phyloP scores from a whole-genome alignment of 2,329 filamentous ascomycete species.

The Neoarthrinium moseri region DNA sequence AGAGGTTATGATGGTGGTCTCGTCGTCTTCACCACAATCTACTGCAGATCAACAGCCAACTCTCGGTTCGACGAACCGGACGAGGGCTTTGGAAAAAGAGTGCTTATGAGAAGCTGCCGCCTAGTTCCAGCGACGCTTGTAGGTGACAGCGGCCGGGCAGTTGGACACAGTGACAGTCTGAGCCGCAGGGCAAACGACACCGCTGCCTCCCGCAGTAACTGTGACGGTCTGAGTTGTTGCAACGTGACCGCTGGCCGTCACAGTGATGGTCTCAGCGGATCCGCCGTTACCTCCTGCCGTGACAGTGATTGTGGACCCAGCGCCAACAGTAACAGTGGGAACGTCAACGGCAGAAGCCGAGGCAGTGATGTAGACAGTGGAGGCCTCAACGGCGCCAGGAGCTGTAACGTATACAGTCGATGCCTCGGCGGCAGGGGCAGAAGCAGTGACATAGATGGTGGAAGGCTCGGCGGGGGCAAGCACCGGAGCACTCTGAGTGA shows the following conservation, averaged over 20 bases:
- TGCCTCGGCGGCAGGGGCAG: slow-evolving; percentile 11
- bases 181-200: too few species aligned
- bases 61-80: background rate
- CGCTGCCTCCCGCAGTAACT: background rate
- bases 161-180: background rate
- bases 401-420: slow-evolving; percentile 11
- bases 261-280: background rate
- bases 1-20: background rate
- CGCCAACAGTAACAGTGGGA: slow-evolving; percentile 5
- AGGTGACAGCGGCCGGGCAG: background rate
- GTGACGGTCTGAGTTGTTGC: background rate
- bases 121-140: too few species aligned
- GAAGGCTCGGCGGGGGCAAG: background rate
- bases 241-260: background rate
- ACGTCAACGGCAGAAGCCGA: slow-evolving; percentile 2
- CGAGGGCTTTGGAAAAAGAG: too few species aligned
- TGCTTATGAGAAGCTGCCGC: too few species aligned
- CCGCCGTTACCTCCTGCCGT: slow-evolving; percentile 4
- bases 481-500: slow-evolving; percentile 12
- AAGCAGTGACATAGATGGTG: background rate
- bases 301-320: slow-evolving; percentile 6
- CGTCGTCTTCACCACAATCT: background rate
- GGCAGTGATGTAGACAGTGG: slow-evolving; percentile 3
- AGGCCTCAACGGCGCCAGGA: slow-evolving; percentile 1
- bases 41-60: background rate